Evolutionary conservation across 2,329 filamentous ascomycete genomes (phyloP).

Genomic region (Fusarium decemcellulare): DNA sequence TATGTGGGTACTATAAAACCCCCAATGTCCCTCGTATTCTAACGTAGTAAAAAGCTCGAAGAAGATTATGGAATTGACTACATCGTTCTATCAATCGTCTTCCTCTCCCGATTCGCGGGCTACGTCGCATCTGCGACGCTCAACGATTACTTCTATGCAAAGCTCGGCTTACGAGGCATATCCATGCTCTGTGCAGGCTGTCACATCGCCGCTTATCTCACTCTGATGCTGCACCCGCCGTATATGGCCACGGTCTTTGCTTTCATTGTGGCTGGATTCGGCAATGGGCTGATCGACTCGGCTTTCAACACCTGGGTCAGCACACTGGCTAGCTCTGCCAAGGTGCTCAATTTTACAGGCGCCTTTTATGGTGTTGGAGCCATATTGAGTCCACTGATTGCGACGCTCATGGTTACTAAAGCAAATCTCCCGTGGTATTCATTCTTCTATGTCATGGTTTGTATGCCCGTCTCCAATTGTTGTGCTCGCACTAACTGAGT

Average conservation of each 20-base stretch:
- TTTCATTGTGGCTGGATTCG: not conserved
- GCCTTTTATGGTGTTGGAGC: conserved; percentile 2
- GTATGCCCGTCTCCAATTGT: not conserved
- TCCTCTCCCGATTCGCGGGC: not conserved
- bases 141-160: not conserved
- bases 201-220: conserved; percentile 2
- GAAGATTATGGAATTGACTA: conserved; percentile 1
- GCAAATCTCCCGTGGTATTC: conserved; percentile 1
- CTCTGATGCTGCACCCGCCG: not conserved
- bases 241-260: not conserved
- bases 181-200: not conserved
- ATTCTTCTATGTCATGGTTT: conserved; percentile 9
- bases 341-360: not conserved
- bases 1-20: not conserved
- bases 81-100: conserved; percentile 1
- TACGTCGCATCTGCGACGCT: not conserved
- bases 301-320: not conserved
- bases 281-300: conserved; percentile 7
- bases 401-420: conserved; percentile 2
- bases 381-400: not conserved
- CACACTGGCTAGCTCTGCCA: not conserved
- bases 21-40: not conserved
- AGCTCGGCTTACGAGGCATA: not conserved
- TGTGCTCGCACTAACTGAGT: not conserved
- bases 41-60: not conserved